Evolutionary conservation across 2,329 filamentous ascomycete species (phyloP), one percentile per base, ranked within the genome.

Genomic region (Exophiala phaeomuriformis): DNA sequence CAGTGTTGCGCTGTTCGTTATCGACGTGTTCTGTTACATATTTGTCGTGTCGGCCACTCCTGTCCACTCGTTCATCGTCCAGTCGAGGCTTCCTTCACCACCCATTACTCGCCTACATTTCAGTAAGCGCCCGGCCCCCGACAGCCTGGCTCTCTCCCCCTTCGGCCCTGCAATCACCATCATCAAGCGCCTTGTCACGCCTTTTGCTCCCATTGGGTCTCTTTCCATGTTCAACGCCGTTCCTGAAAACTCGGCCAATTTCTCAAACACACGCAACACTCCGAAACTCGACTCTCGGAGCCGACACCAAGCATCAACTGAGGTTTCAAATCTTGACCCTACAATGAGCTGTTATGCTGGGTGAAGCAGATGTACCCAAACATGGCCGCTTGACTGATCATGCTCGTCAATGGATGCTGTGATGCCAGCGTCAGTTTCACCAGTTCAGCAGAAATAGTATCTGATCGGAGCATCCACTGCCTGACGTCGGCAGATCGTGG

Each of bases 81-180:
- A 36, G 10, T 36, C 44, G 12, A 36, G 35, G 35, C 43, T 41
- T 44, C 28, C 39, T 28, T 28, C 4, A 41, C 39, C 39, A 41
- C 39, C 39, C 28, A 28, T 27, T 27, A 28, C 43, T 39, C 19
- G 36, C 40, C 47, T 29, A 32, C 19, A 36, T 49, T 37, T 32
- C 55, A 55, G 49, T 43, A 57, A 43, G 43, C 55, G 55, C 55
- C 55, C 28, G 51, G 47, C 55, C 55, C 55, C 49, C 33, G 55
- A 31, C 4, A 9, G 28, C 4, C 39, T 5, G 12, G 39, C 12
- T 41, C 39, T 29, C 47, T 45, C 49, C 41, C 45, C 47, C 42
- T 36, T 52, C 52, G 31, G 6, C 28, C 55, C 52, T 57, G 52
- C 49, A 57, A 57, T 57, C 55, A 57, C 51, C 55, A 54, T 52